Conservation (phyloP, 208 protist genomes). For the Leishmania martiniquensis region DNA sequence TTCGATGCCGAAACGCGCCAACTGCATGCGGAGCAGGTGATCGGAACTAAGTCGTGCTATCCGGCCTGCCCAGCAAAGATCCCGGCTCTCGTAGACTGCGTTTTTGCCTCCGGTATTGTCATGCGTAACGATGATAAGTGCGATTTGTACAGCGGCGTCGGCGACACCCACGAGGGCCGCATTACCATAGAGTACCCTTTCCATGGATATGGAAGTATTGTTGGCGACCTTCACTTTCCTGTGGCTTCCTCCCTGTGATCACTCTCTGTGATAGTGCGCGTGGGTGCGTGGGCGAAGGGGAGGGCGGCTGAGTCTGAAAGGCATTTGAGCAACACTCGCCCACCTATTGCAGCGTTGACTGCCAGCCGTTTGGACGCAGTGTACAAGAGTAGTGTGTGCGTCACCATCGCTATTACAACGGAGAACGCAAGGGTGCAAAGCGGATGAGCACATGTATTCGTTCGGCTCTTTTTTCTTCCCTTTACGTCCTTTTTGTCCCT, state of each 20-base stretch:
- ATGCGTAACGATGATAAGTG: conserved; percentile 58
- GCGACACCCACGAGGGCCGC: conserved; percentile 40
- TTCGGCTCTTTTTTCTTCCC: neutral
- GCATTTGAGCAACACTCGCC: neutral
- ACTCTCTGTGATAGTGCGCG: neutral
- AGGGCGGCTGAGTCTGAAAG: neutral
- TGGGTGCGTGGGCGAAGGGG: no score
- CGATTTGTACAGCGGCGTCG: conserved; percentile 56
- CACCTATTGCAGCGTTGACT: neutral
- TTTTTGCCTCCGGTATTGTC: conserved; percentile 56
- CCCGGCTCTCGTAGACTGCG: conserved; percentile 38
- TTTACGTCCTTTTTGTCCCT: neutral
- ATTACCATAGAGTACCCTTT: conserved; percentile 59
- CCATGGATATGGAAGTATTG: conserved; percentile 31
- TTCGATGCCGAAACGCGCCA: conserved; percentile 35
- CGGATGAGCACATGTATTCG: neutral
- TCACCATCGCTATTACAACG: neutral
- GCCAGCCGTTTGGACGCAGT: neutral
- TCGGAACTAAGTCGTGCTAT: conserved; percentile 45
- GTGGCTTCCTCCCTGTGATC: conserved; percentile 9
- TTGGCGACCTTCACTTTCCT: conserved; percentile 33
- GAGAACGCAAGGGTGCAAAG: neutral
- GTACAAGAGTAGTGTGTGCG: neutral
- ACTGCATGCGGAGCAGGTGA: conserved; percentile 12
- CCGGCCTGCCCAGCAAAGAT: conserved; percentile 34